Base-by-base conservation (phyloP, 768 basidiomycete genomes). In the Boletus pseudo-olivaceus region DNA sequence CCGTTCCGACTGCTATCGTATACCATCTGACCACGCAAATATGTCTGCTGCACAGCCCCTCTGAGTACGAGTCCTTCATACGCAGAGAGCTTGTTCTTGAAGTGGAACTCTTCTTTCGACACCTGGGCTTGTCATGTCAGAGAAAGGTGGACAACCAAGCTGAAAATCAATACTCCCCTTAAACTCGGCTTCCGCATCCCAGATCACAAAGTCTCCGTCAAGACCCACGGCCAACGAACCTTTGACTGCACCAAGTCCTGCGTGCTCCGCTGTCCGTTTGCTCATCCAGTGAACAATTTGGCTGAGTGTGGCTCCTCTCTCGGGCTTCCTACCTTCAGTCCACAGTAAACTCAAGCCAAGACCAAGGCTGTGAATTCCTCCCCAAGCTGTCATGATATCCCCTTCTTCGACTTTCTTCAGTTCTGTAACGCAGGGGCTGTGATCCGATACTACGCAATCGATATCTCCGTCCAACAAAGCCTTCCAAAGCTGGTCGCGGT, bases 371-470 rank as follows among this genome's bases (percentile, higher is more conserved):
- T 88, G 89, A 58, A 99, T 91, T 0, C 96, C 96, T 39, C 96
- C 96, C 96, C 96, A 98, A 0, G 95, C 91, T 20, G 75, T 70
- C 87, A 97, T 90, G 56, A 98, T 78, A 64, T 94, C 81, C 1
- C 93, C 90, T 40, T 81, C 78, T 29, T 86, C 85, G 34, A 85
- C 68, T 56, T 80, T 81, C 76, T 98, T 99, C 55, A 99, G 74
- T 61, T 85, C 83, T 23, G 82, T 74, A 12, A 89, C 78, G 70
- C 95, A 98, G 15, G 95, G 95, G 58, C 91, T 94, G 67, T 99
- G 96, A 73, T 99, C 96, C 49, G 93, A 96, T 7, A 98, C 94
- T 49, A 98, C 85, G 65, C 81, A 94, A 72, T 97, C 92, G 61
- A 99, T 93, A 39, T 84, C 76, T 2, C 90, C 94, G 43, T 87